Evolutionary conservation across 2,329 filamentous ascomycete genomes (phyloP).

Genomic region (Fusarium verrucosum): DNA sequence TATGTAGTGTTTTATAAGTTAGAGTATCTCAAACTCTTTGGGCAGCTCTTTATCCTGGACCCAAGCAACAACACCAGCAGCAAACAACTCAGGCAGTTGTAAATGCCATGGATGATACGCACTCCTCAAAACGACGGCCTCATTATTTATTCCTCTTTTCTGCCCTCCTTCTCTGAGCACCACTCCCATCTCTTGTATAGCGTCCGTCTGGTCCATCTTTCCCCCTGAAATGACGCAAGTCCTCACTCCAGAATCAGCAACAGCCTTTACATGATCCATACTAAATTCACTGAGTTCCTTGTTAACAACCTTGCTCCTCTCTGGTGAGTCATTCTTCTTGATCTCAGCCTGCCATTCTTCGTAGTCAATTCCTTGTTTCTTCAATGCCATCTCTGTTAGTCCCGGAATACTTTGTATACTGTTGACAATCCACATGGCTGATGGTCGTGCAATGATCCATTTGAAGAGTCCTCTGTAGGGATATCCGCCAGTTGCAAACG

Average conservation of each 20-base stretch:
- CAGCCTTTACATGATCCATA: background rate
- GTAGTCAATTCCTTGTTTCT: slow-evolving; percentile 20
- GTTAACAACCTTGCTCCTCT: background rate
- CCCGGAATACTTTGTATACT: slow-evolving; percentile 1
- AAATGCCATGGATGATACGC: slow-evolving; percentile 32
- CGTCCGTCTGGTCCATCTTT: slow-evolving; percentile 23
- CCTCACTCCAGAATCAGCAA: slow-evolving; percentile 13
- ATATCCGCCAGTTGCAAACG: slow-evolving; percentile 13
- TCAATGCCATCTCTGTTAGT: background rate
- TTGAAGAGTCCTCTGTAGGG: slow-evolving; percentile 17
- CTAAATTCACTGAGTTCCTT: slow-evolving; percentile 2
- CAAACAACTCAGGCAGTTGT: slow-evolving; percentile 25
- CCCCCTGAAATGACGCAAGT: slow-evolving; percentile 23
- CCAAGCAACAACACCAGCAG: slow-evolving; percentile 20
- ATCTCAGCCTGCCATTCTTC: slow-evolving; percentile 15
- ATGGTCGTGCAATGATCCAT: slow-evolving; percentile 18
- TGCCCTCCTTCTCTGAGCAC: background rate
- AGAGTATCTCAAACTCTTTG: slow-evolving; percentile 2
- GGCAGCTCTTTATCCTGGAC: background rate
- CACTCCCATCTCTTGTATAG: slow-evolving; percentile 7
- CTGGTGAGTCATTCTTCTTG: slow-evolving; percentile 16
- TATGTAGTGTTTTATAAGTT: too few relatives aligned
- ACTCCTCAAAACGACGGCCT: slow-evolving; percentile 19
- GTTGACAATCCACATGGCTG: background rate
- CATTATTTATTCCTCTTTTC: background rate